Conservation (phyloP, 2,329 filamentous ascomycete genomes). For the Rhexocercosporidium sp. region DNA sequence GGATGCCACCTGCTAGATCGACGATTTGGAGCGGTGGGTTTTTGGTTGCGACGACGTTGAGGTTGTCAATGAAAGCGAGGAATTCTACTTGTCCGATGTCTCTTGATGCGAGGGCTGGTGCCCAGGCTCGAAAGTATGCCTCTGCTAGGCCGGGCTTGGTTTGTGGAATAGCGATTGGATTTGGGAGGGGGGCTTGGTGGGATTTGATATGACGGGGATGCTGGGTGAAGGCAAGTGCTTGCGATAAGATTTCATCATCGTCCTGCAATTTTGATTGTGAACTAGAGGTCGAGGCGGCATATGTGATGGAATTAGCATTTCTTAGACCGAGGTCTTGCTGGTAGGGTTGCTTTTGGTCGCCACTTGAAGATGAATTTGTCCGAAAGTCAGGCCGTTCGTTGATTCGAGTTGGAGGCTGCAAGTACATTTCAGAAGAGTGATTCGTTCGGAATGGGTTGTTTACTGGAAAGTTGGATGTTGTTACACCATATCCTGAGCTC, state of each 20-base stretch:
- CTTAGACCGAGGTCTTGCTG: too few relatives aligned
- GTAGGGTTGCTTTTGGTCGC: too few relatives aligned
- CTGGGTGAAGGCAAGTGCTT: constrained; percentile 11
- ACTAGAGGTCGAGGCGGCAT: background rate
- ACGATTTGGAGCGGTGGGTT: constrained; percentile 39
- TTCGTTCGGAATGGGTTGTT: background rate
- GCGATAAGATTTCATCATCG: constrained; percentile 9
- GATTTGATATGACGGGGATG: background rate
- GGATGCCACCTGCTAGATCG: constrained; percentile 33
- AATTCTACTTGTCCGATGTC: constrained; percentile 37
- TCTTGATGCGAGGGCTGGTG: constrained; percentile 28
- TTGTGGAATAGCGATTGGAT: constrained; percentile 25
- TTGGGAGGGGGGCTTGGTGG: background rate
- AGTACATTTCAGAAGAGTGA: background rate
- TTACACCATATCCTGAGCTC: background rate
- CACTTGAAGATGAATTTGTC: too few relatives aligned
- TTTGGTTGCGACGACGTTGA: constrained; percentile 45
- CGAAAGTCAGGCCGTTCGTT: background rate
- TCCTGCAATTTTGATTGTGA: background rate
- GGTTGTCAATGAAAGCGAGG: constrained; percentile 45
- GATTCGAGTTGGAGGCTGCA: background rate
- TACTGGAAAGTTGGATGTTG: background rate
- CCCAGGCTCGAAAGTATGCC: constrained; percentile 41
- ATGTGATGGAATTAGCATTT: background rate
- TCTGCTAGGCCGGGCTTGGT: constrained; percentile 7